phyloP scores from a whole-genome alignment of 163 green algal genomes.

The Prototheca cutis region DNA sequence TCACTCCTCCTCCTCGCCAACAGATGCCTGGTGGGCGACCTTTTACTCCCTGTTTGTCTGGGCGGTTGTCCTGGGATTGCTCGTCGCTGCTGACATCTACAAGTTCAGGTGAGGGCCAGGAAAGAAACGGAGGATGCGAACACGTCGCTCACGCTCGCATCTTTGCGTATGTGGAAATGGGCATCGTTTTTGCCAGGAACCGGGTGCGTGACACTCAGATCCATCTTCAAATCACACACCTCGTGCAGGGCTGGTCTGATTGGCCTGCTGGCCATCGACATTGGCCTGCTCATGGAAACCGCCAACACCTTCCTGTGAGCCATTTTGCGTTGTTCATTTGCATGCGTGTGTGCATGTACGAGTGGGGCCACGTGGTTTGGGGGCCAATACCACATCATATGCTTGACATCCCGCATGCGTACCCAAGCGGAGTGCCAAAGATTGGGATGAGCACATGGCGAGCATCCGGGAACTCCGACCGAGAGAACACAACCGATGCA shows the following conservation, averaged over 20 bases:
- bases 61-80: background rate
- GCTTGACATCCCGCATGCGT: no score
- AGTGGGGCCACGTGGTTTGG: background rate
- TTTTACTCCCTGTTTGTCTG: background rate
- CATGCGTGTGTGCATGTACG: no score
- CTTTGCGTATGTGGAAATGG: no score
- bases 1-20: background rate
- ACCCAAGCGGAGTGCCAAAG: no score
- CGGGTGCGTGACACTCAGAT: background rate
- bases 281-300: conserved; percentile 12
- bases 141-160: no score
- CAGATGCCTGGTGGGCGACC: background rate
- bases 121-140: no score
- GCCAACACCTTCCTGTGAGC: conserved; percentile 14
- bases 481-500: no score
- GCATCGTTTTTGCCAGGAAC: no score
- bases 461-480: no score
- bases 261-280: background rate
- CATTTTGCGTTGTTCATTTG: no score
- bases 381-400: background rate
- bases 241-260: conserved; percentile 7
- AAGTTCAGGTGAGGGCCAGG: conserved; percentile 1
- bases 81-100: background rate
- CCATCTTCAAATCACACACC: no score
- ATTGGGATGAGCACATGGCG: no score